Evolutionary conservation across 1,284 basidiomycete species (phyloP).

Genomic region (Microbotryomycetes sp.): DNA sequence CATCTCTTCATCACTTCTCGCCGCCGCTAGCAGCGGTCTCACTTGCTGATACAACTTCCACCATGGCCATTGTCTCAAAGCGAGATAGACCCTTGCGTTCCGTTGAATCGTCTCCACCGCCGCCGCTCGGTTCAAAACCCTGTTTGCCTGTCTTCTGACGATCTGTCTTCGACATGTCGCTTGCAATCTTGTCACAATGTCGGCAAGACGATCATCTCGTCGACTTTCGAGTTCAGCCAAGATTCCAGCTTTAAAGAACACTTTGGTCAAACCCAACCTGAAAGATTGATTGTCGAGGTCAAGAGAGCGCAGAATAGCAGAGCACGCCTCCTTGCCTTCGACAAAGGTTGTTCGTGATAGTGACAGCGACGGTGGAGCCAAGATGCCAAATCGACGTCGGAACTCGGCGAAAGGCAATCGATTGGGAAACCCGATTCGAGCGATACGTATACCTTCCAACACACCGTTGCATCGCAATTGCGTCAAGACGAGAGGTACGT

Average conservation of each 20-base stretch:
- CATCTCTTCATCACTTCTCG: conserved; percentile 86
- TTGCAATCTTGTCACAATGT: conserved; percentile 83
- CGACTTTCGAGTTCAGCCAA: conserved; percentile 96
- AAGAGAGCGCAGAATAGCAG: conserved; percentile 84
- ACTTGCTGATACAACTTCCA: conserved; percentile 96
- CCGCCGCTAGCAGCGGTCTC: conserved; percentile 84
- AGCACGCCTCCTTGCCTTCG: conserved; percentile 91
- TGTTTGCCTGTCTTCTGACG: conserved; percentile 84
- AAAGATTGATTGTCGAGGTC: conserved; percentile 79
- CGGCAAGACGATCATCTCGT: conserved; percentile 76
- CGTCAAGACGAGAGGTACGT: conserved; percentile 91
- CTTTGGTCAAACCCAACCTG: conserved; percentile 93
- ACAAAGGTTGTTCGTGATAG: conserved; percentile 82
- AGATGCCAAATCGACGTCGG: conserved; percentile 90
- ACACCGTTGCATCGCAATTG: conserved; percentile 99
- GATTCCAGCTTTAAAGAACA: conserved; percentile 98
- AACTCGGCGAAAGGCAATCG: conserved; percentile 95
- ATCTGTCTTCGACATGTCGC: conserved; percentile 79
- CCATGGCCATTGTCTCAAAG: conserved; percentile 94
- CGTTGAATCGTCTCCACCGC: conserved; percentile 89
- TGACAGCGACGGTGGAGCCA: conserved; percentile 78
- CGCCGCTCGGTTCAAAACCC: conserved; percentile 85
- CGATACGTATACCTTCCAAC: conserved; percentile 96
- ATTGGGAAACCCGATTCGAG: conserved; percentile 94
- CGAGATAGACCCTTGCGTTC: conserved; percentile 85